Evolutionary conservation across 1,139 yeast species (phyloP), one percentile per base, ranked within the genome.

Genomic region (Torulaspora globosa): DNA sequence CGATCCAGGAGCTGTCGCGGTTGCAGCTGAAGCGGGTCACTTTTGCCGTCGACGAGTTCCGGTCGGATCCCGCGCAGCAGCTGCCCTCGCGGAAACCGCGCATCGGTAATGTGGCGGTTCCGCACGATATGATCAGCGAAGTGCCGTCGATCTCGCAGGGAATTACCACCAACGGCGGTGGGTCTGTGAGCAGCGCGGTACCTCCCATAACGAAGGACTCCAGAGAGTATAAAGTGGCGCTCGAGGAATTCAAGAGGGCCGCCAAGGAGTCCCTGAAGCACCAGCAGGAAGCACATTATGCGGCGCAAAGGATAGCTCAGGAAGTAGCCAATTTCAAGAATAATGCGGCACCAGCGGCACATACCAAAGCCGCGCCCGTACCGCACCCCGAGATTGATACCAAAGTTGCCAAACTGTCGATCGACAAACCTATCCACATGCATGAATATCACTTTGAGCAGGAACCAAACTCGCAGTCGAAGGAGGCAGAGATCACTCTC

Each of bases 11-110:
- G 34, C 52, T 68, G 16, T 51, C 62, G 2, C 56, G 58, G 8
- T 57, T 72, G 4, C 68, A 70, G n/a, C 69, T 84, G 52, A 75
- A 75, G 55, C 67, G 94, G 47, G 97, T 90, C 3, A 74, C 79
- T 2, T 90, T 90, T 65, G 85, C 94, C 1, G 71, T 84, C 11
- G 83, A 84, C 51, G 76, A 80, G 49, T 73, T 88, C 42, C 69
- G 73, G 0, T 74, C 72, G 51, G 97, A 90, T 64, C 97, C 97
- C 1, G 97, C 96, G 32, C 97, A 90, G 61, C 97, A 89, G 64
- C 85, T 90, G 50, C 97, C 97, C 0, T 84, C 95, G 1, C 71
- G 96, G 55, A 76, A 82, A 50, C 97, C 97, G 2, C 76, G 78
- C 53, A 76, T 76, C 54, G 97, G 97, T 3, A 82, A 86, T 59